Base-by-base conservation (phyloP, 78 protist genomes). In the Blattamonas nauphoetae region DNA sequence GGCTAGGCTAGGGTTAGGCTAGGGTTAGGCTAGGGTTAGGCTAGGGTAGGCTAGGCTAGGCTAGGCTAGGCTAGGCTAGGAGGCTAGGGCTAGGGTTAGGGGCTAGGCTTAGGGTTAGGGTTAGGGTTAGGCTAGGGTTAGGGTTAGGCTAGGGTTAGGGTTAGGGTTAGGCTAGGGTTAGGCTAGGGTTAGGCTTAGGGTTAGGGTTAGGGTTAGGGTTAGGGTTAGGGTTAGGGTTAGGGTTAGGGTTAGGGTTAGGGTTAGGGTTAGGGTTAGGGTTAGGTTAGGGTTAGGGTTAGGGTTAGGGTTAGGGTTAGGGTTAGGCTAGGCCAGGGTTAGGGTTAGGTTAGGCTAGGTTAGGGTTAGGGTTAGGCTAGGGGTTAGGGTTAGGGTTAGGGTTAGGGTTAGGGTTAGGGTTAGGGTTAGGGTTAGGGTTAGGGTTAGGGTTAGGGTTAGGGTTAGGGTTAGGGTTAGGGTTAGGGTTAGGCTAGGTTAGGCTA, bases 341-440 rank as follows among this genome's bases (percentile, higher is more conserved):
- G n/a, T n/a, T n/a, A n/a, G n/a, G n/a, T n/a, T n/a, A n/a, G n/a
- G n/a, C n/a, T n/a, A n/a, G n/a, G n/a, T n/a, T n/a, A n/a, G n/a
- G n/a, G n/a, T n/a, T n/a, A n/a, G n/a, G n/a, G n/a, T n/a, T n/a
- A n/a, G n/a, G n/a, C n/a, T n/a, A n/a, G n/a, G n/a, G n/a, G n/a
- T n/a, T n/a, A 46, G 64, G 64, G 64, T 46, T 46, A 46, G 64
- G 64, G 64, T 46, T 46, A 46, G 64, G 64, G 64, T 46, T 46
- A 46, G 64, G 64, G 64, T 46, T 46, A 46, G 64, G 64, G 64
- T 46, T 46, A 46, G 64, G 64, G 64, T 46, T 46, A 46, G 64
- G 64, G 64, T 46, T 46, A 46, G 64, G 64, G 64, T 46, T 46
- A 46, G 64, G 64, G 64, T 46, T 46, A 46, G 64, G 64, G 64